Base-by-base conservation (phyloP, 441 rosid genomes). In the Populus tomentosa region DNA sequence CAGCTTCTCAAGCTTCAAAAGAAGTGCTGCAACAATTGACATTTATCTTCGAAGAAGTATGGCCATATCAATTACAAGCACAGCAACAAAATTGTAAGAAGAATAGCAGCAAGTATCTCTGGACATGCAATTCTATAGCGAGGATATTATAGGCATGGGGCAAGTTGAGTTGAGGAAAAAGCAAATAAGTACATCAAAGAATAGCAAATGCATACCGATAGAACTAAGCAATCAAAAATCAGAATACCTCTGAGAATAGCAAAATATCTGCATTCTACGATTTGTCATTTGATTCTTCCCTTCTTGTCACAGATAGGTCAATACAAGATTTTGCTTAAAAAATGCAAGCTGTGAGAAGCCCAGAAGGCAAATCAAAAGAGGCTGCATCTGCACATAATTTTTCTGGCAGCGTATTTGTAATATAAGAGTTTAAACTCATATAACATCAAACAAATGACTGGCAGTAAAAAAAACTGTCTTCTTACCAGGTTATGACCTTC, bases 301-400 rank as follows among this genome's bases (percentile, higher is more conserved):
- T 87, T 82, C 98, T 85, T 67, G 83, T 79, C 38, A 87, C 86
- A 72, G 91, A 88, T 77, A 91, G 92, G 83, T 92, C 92, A 79
- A 90, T 81, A 84, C 98, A 96, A 77, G 81, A 89, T 84, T 90
- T 88, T 75, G 98, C 97, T 86, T 94, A 97, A 71, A 94, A 87
- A 77, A 96, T 91, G 88, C 98, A 92, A 77, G 97, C 90, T 28
- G 98, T 84, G 78, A 94, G 84, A 79, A 89, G 88, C 72, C 80
- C 94, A 77, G 97, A 84, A 80, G 93, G 88, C 84, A 96, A 88
- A 80, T 96, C 98, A 91, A 96, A 88, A 70, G 99, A 96, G 62
- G 98, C 98, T 33, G 98, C 97, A 82, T 96, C 99, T 36, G 98
- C 90, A 80, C 98, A 96, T 81, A 94, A 75, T 82, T 93, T 81